Conservation (phyloP, 441 rosid genomes). For the Isatis lusitanica region DNA sequence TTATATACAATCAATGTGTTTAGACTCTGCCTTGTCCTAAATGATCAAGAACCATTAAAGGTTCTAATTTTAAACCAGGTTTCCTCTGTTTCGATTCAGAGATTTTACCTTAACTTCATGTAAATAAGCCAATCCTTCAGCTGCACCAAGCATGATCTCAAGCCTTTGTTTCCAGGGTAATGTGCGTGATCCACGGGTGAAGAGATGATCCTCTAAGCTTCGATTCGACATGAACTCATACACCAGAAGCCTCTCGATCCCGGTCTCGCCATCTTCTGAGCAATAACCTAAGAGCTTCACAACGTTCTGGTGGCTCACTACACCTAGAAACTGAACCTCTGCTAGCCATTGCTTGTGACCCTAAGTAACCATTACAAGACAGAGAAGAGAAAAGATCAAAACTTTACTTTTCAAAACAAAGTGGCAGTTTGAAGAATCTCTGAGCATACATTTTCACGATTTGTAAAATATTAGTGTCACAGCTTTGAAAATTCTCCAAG, state of each 20-base stretch:
- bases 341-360: constrained; percentile 63
- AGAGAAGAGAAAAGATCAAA: not conserved
- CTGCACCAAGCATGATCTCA: constrained; percentile 66
- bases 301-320: constrained; percentile 51
- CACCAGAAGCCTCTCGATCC: constrained; percentile 73
- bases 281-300: constrained; percentile 81
- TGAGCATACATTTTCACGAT: not conserved
- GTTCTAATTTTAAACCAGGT: not conserved
- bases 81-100: constrained; percentile 31
- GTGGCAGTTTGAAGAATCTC: not conserved
- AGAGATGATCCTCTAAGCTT: constrained; percentile 88
- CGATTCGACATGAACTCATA: constrained; percentile 79
- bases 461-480: not conserved
- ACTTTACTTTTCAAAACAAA: not conserved
- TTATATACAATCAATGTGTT: not conserved
- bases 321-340: constrained; percentile 59
- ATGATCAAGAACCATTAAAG: not conserved
- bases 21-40: not conserved
- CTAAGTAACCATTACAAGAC: constrained; percentile 35
- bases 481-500: not conserved
- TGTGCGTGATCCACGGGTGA: constrained; percentile 42
- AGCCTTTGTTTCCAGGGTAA: constrained; percentile 76
- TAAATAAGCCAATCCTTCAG: constrained; percentile 62
- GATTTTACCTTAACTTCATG: constrained; percentile 53
- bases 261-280: constrained; percentile 65